phyloP scores from a whole-genome alignment of 148 eudicot species.

The Heliamphora exappendiculata region DNA sequence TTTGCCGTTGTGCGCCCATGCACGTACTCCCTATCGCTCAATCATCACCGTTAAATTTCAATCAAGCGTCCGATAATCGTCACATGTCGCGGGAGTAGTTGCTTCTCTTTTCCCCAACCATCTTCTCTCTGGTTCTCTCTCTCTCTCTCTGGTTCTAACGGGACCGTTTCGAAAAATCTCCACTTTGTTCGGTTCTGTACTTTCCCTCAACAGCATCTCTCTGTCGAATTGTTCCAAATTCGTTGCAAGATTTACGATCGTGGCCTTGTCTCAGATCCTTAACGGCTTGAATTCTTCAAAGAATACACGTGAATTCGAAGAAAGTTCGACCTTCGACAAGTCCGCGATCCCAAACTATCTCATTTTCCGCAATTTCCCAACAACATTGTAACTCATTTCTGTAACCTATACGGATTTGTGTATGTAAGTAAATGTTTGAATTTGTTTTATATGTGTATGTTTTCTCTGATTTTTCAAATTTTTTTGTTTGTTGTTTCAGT shows the following conservation, averaged over 20 bases:
- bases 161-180: constrained; percentile 15
- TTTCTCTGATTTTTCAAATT: neutral
- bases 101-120: neutral
- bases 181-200: constrained; percentile 10
- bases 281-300: constrained; percentile 9
- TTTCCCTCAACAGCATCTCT: neutral
- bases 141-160: constrained; percentile 3
- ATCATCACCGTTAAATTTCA: constrained; percentile 7
- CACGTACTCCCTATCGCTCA: constrained; percentile 9
- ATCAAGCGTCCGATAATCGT: constrained; percentile 2
- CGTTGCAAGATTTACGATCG: constrained; percentile 16
- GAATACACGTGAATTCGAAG: constrained; percentile 9
- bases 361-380: neutral
- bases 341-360: neutral
- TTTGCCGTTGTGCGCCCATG: constrained; percentile 9
- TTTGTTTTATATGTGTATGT: neutral
- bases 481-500: constrained; percentile 2
- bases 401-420: neutral
- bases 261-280: neutral
- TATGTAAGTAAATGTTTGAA: neutral
- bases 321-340: neutral
- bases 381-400: neutral
- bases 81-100: constrained; percentile 4
- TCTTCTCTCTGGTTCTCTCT: neutral
- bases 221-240: constrained; percentile 9